phyloP scores from a whole-genome alignment of 371 early-diverging fungal genomes.

The Funneliformis caledonium region DNA sequence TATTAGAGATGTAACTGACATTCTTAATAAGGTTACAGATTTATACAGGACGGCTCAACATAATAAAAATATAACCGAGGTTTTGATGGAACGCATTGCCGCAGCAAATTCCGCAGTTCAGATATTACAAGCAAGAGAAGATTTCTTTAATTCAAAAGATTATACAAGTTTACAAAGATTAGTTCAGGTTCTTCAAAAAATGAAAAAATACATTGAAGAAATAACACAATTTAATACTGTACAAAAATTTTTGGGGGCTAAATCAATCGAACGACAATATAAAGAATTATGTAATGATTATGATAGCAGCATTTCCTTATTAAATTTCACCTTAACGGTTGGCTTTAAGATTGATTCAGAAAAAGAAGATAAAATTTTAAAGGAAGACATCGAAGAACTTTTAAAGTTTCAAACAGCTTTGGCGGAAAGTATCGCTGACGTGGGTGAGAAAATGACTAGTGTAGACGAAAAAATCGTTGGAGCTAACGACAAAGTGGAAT shows the following conservation, averaged over 20 bases:
- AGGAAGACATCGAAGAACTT: background rate
- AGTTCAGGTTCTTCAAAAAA: background rate
- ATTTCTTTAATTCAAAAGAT: background rate
- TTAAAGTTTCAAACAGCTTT: background rate
- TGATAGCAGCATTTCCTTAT: background rate
- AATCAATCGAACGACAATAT: background rate
- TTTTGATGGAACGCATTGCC: background rate
- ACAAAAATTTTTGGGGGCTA: background rate
- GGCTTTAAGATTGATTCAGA: background rate
- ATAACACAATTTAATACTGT: constrained; percentile 21
- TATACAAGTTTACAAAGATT: constrained; percentile 20
- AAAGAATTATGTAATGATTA: constrained; percentile 2
- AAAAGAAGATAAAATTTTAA: background rate
- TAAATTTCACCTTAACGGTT: background rate
- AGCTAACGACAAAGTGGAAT: background rate
- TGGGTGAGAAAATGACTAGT: background rate
- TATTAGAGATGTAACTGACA: background rate
- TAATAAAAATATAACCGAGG: background rate
- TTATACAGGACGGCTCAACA: background rate
- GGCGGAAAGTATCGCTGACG: background rate
- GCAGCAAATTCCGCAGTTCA: background rate
- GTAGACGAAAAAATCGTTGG: background rate
- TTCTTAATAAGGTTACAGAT: background rate
- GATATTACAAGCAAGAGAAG: background rate
- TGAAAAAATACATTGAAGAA: background rate